These are phyloP conservation scores for Lecanicillium sp. DNA, from an alignment of 2,329 filamentous ascomycete genomes.

Conservation along the genomic window DNA sequence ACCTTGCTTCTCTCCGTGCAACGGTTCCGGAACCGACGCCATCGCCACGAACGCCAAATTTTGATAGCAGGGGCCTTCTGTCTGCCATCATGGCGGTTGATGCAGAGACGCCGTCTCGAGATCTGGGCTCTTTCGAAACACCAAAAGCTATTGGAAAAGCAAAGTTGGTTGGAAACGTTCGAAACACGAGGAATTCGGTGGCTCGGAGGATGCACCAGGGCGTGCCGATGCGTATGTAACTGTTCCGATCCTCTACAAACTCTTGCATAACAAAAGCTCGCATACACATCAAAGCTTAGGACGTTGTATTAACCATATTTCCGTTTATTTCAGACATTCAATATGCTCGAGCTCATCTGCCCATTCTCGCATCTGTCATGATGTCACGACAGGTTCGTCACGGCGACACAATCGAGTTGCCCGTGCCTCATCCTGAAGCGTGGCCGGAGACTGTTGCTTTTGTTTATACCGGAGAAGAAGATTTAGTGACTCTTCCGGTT, in stretches of 20 bases:
- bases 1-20: slow-evolving; percentile 37
- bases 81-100: slow-evolving; percentile 5
- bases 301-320: not conserved
- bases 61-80: slow-evolving; percentile 11
- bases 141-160: not conserved
- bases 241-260: no score
- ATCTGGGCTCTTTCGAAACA: not conserved
- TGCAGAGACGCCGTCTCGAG: not conserved
- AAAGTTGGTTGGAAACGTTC: no score
- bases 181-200: no score
- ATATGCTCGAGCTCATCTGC: slow-evolving; percentile 31
- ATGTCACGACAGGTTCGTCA: slow-evolving; percentile 41
- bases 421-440: slow-evolving; percentile 45
- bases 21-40: slow-evolving; percentile 31
- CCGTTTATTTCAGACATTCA: slow-evolving; percentile 19
- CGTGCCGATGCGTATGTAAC: slow-evolving; percentile 15
- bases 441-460: slow-evolving; percentile 49
- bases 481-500: slow-evolving; percentile 34
- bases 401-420: slow-evolving; percentile 48
- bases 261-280: no score
- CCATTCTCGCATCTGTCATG: slow-evolving; percentile 46
- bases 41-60: slow-evolving; percentile 11
- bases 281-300: no score
- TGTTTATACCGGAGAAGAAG: slow-evolving; percentile 43
- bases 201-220: not conserved